A percentile compares a stretch with the other conserved stretches of the same genome.
Evolutionary conservation across 352 stramenopile genomes (phyloP).

Genomic region (Globisporangium cylindrosporum): DNA sequence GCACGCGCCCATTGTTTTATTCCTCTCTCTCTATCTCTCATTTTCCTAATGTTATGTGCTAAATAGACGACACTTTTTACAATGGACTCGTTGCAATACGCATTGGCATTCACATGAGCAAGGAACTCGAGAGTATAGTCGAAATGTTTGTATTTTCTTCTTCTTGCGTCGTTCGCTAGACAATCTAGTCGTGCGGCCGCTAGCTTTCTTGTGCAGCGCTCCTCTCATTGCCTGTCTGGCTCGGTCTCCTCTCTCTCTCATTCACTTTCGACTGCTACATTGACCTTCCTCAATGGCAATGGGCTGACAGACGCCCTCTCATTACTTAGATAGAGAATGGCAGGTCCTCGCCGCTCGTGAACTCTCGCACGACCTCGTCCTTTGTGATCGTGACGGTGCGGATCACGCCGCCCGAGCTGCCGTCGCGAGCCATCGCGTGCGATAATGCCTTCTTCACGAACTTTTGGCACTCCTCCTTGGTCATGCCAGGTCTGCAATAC

Average conservation of each 20-base stretch:
- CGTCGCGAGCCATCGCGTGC: conserved; percentile 98
- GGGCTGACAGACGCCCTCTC: background rate
- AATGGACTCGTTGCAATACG: background rate
- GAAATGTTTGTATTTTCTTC: background rate
- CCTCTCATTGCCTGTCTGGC: background rate
- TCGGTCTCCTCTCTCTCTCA: background rate
- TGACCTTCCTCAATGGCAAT: background rate
- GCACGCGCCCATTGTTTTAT: background rate
- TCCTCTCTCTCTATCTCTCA: background rate
- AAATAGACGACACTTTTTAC: conserved; percentile 10
- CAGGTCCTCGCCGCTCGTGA: conserved; percentile 89
- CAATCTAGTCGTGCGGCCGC: background rate
- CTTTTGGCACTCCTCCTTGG: conserved; percentile 92
- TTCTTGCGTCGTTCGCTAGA: background rate
- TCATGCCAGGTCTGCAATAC: conserved; percentile 88
- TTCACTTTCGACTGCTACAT: background rate
- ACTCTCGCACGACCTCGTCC: conserved; percentile 90
- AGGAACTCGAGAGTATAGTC: background rate
- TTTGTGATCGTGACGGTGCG: conserved; percentile 94
- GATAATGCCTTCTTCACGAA: conserved; percentile 95
- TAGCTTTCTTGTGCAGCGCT: background rate
- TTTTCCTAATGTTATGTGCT: conserved; percentile 1
- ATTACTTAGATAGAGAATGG: conserved; percentile 81
- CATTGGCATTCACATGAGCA: background rate
- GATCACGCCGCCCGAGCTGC: conserved; percentile 98